Conservation (phyloP, 148 eudicot genomes). For the Agrostemma githago region DNA sequence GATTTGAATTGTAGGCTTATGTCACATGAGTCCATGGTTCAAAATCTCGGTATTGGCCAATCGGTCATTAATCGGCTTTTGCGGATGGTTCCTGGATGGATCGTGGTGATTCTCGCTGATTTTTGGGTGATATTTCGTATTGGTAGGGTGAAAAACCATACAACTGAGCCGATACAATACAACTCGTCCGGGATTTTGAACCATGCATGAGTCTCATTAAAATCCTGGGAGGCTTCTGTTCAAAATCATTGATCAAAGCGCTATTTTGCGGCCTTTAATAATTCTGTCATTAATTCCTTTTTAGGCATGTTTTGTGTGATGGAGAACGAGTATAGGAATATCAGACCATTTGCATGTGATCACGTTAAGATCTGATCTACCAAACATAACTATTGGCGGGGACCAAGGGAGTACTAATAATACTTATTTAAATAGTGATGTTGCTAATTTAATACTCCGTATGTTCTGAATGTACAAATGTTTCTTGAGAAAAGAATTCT, state of each 20-base stretch:
- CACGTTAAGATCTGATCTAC: background rate
- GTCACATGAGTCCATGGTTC: background rate
- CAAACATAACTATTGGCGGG: background rate
- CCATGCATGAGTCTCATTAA: background rate
- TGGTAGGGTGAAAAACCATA: too few species aligned
- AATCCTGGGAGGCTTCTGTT: background rate
- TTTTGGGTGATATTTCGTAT: too few species aligned
- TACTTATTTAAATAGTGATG: background rate
- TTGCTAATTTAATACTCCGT: background rate
- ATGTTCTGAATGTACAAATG: background rate
- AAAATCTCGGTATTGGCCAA: too few species aligned
- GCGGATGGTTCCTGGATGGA: too few species aligned
- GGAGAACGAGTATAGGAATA: too few species aligned
- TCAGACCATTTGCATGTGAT: background rate
- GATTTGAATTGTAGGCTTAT: background rate
- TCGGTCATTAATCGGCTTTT: too few species aligned
- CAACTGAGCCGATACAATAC: too few species aligned
- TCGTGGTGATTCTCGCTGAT: too few species aligned
- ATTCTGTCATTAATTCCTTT: background rate
- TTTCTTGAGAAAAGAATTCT: constrained; percentile 2
- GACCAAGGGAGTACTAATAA: background rate
- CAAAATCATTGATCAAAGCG: background rate
- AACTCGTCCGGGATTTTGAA: too few species aligned
- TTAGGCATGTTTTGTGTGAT: background rate
- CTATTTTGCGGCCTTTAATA: background rate